Evolutionary conservation across 345 rosid species (phyloP).

Genomic region (Xanthoceras sorbifolium): DNA sequence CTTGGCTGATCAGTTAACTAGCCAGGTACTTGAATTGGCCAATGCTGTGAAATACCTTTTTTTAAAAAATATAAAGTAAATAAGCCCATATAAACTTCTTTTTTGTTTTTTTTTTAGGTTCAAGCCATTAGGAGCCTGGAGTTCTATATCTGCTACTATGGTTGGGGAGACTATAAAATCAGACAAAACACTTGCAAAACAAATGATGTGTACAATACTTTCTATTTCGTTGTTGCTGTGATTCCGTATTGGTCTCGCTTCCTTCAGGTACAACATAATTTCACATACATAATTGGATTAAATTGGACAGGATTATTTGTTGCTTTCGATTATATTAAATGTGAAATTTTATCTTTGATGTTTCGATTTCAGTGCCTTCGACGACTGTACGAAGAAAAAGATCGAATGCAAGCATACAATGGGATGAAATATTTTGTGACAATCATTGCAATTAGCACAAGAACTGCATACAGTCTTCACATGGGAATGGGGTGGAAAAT

Average conservation of each 20-base stretch:
- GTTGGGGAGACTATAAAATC: constrained; percentile 63
- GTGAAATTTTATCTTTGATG: neutral
- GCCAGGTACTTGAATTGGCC: constrained; percentile 48
- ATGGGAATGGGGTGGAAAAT: constrained; percentile 38
- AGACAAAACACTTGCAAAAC: constrained; percentile 48
- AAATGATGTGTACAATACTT: constrained; percentile 41
- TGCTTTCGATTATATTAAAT: no score
- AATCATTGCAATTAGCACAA: constrained; percentile 51
- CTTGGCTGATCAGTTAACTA: constrained; percentile 67
- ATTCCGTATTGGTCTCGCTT: constrained; percentile 65
- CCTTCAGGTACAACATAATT: constrained; percentile 42
- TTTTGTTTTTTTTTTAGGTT: constrained; percentile 37
- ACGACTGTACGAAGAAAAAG: constrained; percentile 58
- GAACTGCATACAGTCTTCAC: constrained; percentile 54
- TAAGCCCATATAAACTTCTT: no score
- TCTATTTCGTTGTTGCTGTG: constrained; percentile 58
- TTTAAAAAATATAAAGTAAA: neutral
- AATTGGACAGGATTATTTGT: neutral
- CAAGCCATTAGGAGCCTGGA: constrained; percentile 71
- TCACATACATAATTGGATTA: no score
- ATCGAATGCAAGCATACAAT: constrained; percentile 47
- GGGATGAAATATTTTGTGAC: constrained; percentile 56
- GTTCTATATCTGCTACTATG: constrained; percentile 71
- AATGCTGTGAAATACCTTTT: neutral
- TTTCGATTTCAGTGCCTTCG: constrained; percentile 46